Evolutionary conservation across 371 early-diverging fungal species (phyloP).

Genomic region (Lichtheimia corymbifera): DNA sequence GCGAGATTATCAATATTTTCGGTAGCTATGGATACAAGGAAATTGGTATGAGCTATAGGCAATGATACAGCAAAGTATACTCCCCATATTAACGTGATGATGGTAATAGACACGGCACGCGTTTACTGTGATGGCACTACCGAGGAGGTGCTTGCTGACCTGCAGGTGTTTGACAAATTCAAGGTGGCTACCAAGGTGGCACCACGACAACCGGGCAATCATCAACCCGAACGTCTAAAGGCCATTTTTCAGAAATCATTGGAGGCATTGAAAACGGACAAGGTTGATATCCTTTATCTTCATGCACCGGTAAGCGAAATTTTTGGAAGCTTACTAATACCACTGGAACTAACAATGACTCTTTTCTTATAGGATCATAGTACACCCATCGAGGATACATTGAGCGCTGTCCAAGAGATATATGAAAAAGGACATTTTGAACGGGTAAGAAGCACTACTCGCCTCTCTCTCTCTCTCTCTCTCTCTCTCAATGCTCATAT

Average conservation of each 20-base stretch:
- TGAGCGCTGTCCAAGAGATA: constrained; percentile 44
- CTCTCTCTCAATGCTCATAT: not conserved
- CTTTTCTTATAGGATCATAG: constrained; percentile 23
- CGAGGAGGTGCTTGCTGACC: constrained; percentile 45
- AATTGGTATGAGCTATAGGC: constrained; percentile 27
- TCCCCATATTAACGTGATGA: not conserved
- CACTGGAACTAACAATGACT: not conserved
- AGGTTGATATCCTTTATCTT: constrained; percentile 54
- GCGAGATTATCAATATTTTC: constrained; percentile 43
- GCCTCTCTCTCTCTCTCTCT: not conserved
- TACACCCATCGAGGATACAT: constrained; percentile 47
- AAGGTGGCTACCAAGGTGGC: constrained; percentile 60
- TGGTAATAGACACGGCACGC: constrained; percentile 27
- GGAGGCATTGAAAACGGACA: constrained; percentile 30
- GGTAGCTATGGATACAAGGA: constrained; percentile 44
- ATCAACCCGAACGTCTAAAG: constrained; percentile 49
- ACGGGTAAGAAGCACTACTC: constrained; percentile 14
- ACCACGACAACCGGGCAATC: constrained; percentile 55
- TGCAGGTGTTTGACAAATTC: constrained; percentile 31
- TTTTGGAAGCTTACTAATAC: not conserved
- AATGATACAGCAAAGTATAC: not conserved
- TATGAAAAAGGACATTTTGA: constrained; percentile 47
- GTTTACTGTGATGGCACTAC: constrained; percentile 55
- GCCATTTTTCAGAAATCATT: constrained; percentile 36
- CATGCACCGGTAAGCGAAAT: constrained; percentile 45